Conservation (phyloP, 2,329 filamentous ascomycete genomes). For the Fusarium acutatum region DNA sequence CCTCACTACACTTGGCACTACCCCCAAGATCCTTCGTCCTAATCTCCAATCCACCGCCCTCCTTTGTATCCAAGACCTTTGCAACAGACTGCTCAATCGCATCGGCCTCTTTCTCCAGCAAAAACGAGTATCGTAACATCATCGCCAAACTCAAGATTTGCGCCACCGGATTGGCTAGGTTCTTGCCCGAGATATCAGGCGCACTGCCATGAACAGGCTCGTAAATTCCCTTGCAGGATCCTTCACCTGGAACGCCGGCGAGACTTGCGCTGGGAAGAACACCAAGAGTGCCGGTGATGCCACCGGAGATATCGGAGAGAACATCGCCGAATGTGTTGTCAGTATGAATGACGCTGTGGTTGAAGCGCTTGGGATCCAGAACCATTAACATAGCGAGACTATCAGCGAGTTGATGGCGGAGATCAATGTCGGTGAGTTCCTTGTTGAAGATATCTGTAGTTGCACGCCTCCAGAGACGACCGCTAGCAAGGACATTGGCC, state of each 20-base stretch:
- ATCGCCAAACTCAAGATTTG: constrained; percentile 76
- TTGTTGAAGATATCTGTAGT: constrained; percentile 51
- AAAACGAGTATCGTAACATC: constrained; percentile 78
- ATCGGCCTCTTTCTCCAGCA: constrained; percentile 66
- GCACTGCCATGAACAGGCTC: constrained; percentile 80
- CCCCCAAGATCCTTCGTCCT: constrained; percentile 74
- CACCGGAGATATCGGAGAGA: constrained; percentile 55
- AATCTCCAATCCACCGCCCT: constrained; percentile 54
- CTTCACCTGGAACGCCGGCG: constrained; percentile 50
- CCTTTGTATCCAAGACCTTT: constrained; percentile 66
- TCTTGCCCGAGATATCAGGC: constrained; percentile 77
- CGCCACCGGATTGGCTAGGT: constrained; percentile 76
- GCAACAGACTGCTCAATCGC: constrained; percentile 72
- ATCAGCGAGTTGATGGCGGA: constrained; percentile 57
- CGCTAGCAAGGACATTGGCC: constrained; percentile 61
- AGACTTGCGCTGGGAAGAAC: constrained; percentile 56
- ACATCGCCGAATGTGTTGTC: constrained; percentile 61
- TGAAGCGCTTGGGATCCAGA: constrained; percentile 56
- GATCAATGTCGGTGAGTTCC: constrained; percentile 54
- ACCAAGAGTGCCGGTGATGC: constrained; percentile 56
- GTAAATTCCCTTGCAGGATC: constrained; percentile 74
- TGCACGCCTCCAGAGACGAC: constrained; percentile 57
- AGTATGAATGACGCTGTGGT: constrained; percentile 55
- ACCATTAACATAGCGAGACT: constrained; percentile 60
- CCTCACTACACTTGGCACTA: constrained; percentile 67